Evolutionary conservation across 2,329 filamentous ascomycete genomes (phyloP), one percentile per base, ranked within the genome.

Genomic region (Aspergillus fumigatiaffinis): DNA sequence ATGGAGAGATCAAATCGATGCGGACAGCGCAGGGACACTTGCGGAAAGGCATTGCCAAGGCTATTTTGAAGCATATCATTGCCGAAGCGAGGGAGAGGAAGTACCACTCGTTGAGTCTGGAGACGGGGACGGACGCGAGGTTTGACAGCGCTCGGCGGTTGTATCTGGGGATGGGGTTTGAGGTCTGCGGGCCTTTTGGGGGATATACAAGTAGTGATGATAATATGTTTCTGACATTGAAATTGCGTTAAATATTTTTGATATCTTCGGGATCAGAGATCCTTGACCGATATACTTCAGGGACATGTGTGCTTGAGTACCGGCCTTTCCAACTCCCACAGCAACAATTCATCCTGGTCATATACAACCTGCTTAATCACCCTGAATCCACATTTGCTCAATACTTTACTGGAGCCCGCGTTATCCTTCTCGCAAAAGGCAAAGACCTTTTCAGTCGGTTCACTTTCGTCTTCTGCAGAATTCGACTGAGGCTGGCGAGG

Each of bases 371-470:
- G 55, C 12, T 53, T 53, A 4, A 57, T 48, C 4, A 63, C 6
- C 9, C 57, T 41, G 52, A 63, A 66, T 0, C 63, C 64, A 50
- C 66, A 69, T 25, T 68, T 69, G n/a, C 50, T 59, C n/a, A 69
- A 41, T 0, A 69, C 67, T 17, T 41, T 42, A 20, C 47, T 50
- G 21, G 63, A 66, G 3, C 53, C 67, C 12, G 28, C 1, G 38
- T 69, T 69, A 0, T 1, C 8, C 52, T 59, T 59, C 41, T 67
- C 57, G 38, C 56, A 63, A 2, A 68, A 42, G 5, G 67, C 67
- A 52, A 60, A 67, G 1, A 63, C 52, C 4, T 54, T 64, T 47
- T 68, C 66, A 1, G 47, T 29, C 5, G 56, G 52, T 4, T 38
- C 54, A 1, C 53, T n/a, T 1, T 3, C 4, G 6, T 14, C 21